Base-by-base conservation (phyloP, 495 filamentous ascomycete genomes). In the Trichoderma erinaceum region DNA sequence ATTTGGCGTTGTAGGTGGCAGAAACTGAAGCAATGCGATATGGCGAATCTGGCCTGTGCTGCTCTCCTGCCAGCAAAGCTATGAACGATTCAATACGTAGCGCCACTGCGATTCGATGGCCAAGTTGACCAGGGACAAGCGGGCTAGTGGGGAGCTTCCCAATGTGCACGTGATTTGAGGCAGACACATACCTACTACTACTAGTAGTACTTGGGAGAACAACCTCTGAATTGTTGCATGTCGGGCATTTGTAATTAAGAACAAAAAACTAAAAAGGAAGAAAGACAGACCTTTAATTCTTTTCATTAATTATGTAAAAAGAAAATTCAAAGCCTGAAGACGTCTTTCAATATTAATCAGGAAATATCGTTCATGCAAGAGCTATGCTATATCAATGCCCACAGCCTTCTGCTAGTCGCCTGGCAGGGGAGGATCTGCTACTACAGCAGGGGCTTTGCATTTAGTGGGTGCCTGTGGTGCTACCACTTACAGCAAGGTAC, bases 11-110 rank as follows among this genome's bases (percentile, higher is more conserved):
- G 56, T 11, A 61, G 23, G 56, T 12, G n/a, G n/a, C 23, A 12
- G 23, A 32, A 61, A 16, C 0, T 21, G 50, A 56, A 56, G 50
- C n/a, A 25, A n/a, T 61, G 56, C 56, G 56, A 61, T 61, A 13
- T 61, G 56, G 56, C 56, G 56, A 61, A 61, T 27, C 23, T 61
- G 56, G 23, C 56, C 56, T 61, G 56, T 61, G 56, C 56, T 61
- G 56, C 25, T 61, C 21, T 61, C 56, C 23, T 61, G 56, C 56
- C 56, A 61, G 56, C 56, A 61, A 61, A 61, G 56, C 56, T 61
- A 48, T 3, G 13, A 48, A 29, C 12, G 56, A 13, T 61, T 4
- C 50, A n/a, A 61, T 27, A 27, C 12, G 27, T 27, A 61, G 56
- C 56, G 56, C 56, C 56, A 61, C 23, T 15, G 56, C 56, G 56